Conservation (phyloP, 2,329 filamentous ascomycete genomes). For the Sporothrix schenckii region DNA sequence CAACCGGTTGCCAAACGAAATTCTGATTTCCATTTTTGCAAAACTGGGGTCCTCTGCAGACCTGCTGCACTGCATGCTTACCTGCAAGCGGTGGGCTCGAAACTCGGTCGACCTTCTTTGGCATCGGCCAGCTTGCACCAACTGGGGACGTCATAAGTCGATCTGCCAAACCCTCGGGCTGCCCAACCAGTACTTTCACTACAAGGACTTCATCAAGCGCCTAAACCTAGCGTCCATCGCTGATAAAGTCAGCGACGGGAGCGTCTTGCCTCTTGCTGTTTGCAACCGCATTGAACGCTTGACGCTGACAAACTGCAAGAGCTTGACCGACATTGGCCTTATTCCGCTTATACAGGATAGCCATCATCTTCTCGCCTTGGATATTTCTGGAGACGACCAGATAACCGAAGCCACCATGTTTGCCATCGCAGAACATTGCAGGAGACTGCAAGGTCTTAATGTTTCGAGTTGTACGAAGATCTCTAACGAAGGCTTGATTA, state of each 20-base stretch:
- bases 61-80: constrained; percentile 84
- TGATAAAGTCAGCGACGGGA: constrained; percentile 81
- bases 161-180: constrained; percentile 79
- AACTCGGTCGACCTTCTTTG: constrained; percentile 92
- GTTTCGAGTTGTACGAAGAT: constrained; percentile 83
- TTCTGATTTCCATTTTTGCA: constrained; percentile 89
- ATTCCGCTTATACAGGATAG: constrained; percentile 79
- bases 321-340: constrained; percentile 81
- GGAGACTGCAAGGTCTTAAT: constrained; percentile 86
- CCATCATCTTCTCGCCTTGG: constrained; percentile 79
- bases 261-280: constrained; percentile 74
- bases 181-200: constrained; percentile 79
- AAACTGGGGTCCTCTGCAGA: constrained; percentile 77
- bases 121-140: constrained; percentile 90
- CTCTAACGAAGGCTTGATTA: constrained; percentile 81
- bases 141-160: constrained; percentile 76
- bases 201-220: constrained; percentile 86
- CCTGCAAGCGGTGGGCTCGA: constrained; percentile 90
- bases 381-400: constrained; percentile 82
- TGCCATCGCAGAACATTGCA: constrained; percentile 78
- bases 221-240: constrained; percentile 84
- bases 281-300: constrained; percentile 92
- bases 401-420: constrained; percentile 81
- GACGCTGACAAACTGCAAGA: constrained; percentile 86
- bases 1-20: constrained; percentile 85